These are phyloP conservation scores for Plantago major DNA, from an alignment of 257 asterid species.

Conservation along the genomic window DNA sequence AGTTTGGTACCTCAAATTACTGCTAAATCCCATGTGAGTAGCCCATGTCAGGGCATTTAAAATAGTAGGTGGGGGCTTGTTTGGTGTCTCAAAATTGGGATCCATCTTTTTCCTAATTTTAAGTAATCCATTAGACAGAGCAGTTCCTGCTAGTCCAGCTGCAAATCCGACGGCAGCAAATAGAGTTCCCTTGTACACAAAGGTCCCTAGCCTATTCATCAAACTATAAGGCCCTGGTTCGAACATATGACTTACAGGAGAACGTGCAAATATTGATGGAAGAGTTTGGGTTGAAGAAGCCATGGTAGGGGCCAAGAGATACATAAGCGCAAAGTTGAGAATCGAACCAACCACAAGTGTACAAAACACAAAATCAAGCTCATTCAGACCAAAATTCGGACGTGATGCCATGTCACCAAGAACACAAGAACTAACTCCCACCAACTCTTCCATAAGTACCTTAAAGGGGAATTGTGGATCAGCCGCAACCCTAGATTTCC, in stretches of 20 bases:
- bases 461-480: slow-evolving; percentile 92
- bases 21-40: slow-evolving; percentile 79
- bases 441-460: slow-evolving; percentile 90
- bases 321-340: slow-evolving; percentile 79
- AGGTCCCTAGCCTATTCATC: slow-evolving; percentile 60
- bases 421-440: slow-evolving; percentile 77
- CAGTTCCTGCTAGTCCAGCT: slow-evolving; percentile 86
- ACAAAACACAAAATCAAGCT: slow-evolving; percentile 87
- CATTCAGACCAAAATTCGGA: slow-evolving; percentile 87
- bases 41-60: slow-evolving; percentile 88
- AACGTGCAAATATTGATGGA: slow-evolving; percentile 64
- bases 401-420: slow-evolving; percentile 94
- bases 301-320: slow-evolving; percentile 77
- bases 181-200: slow-evolving; percentile 67
- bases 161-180: slow-evolving; percentile 82
- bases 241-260: slow-evolving; percentile 86
- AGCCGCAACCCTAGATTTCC: slow-evolving; percentile 90
- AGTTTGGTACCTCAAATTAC: slow-evolving; percentile 81
- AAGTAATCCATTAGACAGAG: slow-evolving; percentile 74
- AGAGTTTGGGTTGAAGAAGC: slow-evolving; percentile 38
- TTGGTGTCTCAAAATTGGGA: slow-evolving; percentile 73
- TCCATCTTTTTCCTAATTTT: slow-evolving; percentile 80
- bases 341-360: slow-evolving; percentile 84
- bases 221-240: slow-evolving; percentile 65
- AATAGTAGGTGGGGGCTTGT: slow-evolving; percentile 72